Conservation (phyloP, 2,329 filamentous ascomycete genomes). For the Coniochaeta hoffmannii region DNA sequence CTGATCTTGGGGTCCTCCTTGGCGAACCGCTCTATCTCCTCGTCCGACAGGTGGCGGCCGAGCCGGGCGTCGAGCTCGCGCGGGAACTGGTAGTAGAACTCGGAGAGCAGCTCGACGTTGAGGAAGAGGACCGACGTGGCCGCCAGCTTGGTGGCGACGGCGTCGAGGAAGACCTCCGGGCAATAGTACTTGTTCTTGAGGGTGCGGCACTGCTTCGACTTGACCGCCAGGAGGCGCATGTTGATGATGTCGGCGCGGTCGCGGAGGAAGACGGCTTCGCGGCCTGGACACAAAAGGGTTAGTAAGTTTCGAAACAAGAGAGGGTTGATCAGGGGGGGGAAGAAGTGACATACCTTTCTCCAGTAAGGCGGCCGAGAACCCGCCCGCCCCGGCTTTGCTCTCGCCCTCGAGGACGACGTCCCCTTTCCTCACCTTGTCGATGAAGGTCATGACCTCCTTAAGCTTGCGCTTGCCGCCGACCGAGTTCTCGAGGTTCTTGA, state of each 20-base stretch:
- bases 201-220: conserved; percentile 79
- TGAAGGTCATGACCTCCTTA: conserved; percentile 81
- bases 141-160: conserved; percentile 89
- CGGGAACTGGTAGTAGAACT: conserved; percentile 98
- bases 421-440: conserved; percentile 82
- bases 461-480: conserved; percentile 81
- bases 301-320: conserved; percentile 16
- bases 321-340: conserved; percentile 3
- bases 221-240: conserved; percentile 80
- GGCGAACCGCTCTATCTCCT: conserved; percentile 83
- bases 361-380: conserved; percentile 85
- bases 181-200: conserved; percentile 93
- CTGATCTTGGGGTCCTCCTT: conserved; percentile 87
- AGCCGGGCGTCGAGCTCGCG: conserved; percentile 83
- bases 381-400: conserved; percentile 76
- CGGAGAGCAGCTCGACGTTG: conserved; percentile 91
- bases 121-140: conserved; percentile 94
- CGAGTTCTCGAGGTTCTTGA: conserved; percentile 65
- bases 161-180: conserved; percentile 95
- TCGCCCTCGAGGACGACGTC: conserved; percentile 81
- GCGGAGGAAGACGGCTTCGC: conserved; percentile 88
- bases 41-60: conserved; percentile 68
- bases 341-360: conserved; percentile 55
- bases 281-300: conserved; percentile 44
- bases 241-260: conserved; percentile 86